phyloP scores from a whole-genome alignment of 2,329 filamentous ascomycete genomes.

The Colletotrichum sublineola region DNA sequence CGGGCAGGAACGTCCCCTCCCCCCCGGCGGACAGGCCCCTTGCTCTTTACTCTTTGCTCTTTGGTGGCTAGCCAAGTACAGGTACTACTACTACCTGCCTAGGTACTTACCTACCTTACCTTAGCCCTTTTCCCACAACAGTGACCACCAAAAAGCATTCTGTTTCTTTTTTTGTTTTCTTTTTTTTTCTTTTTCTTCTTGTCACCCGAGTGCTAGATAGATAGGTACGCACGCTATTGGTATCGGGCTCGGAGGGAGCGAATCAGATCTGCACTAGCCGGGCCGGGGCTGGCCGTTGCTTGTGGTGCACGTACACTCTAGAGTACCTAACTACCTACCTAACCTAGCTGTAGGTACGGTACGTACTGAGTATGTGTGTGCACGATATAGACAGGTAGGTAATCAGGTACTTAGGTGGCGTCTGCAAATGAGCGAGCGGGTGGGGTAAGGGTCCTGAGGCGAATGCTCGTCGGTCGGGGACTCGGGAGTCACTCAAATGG shows the following conservation, averaged over 20 bases:
- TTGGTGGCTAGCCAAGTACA: not conserved
- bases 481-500: not conserved
- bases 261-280: slow-evolving; percentile 26
- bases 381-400: not conserved
- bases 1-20: slow-evolving; percentile 1
- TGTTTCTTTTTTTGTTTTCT: too few species aligned
- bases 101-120: too few species aligned
- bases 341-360: not conserved
- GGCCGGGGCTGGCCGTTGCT: not conserved
- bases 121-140: too few species aligned
- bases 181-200: too few species aligned
- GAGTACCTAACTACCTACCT: too few species aligned
- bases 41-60: not conserved
- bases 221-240: too few species aligned
- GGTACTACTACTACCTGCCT: too few species aligned
- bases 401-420: too few species aligned
- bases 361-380: not conserved
- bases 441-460: slow-evolving; percentile 17
- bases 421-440: not conserved
- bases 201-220: too few species aligned
- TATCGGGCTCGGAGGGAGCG: slow-evolving; percentile 11
- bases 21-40: not conserved
- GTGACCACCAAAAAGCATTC: too few species aligned
- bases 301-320: too few species aligned
- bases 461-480: not conserved